Conservation (phyloP, 345 rosid genomes). For the Aquilaria malaccensis region DNA sequence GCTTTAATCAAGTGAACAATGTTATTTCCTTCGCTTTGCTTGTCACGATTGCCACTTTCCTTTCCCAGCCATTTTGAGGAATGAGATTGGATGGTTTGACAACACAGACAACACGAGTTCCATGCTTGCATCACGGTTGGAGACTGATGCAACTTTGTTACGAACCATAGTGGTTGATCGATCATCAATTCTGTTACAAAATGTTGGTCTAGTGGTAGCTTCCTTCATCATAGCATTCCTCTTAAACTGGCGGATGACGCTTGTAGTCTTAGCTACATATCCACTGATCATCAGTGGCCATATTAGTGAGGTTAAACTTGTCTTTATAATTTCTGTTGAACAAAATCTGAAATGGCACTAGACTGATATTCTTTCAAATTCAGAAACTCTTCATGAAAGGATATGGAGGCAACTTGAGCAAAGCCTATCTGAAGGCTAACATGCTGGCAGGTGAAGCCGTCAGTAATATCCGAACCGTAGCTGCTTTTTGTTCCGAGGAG, state of each 20-base stretch:
- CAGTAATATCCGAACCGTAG: constrained; percentile 86
- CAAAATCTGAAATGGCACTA: not conserved
- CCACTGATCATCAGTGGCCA: constrained; percentile 91
- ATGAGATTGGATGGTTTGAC: constrained; percentile 97
- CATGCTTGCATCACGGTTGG: constrained; percentile 79
- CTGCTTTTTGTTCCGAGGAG: constrained; percentile 88
- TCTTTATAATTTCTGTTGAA: not conserved
- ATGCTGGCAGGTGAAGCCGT: constrained; percentile 97
- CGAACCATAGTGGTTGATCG: constrained; percentile 76
- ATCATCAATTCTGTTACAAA: constrained; percentile 69
- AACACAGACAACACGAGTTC: constrained; percentile 72
- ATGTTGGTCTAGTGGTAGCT: constrained; percentile 63
- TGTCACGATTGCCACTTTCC: not conserved
- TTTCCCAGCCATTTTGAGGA: constrained; percentile 68
- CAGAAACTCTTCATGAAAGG: constrained; percentile 98
- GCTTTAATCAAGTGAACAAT: not conserved
- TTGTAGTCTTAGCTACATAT: constrained; percentile 74
- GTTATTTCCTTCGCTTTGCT: not conserved
- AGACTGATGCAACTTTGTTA: constrained; percentile 75
- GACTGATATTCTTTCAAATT: constrained; percentile 7
- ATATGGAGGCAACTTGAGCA: constrained; percentile 90
- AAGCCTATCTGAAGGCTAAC: constrained; percentile 88
- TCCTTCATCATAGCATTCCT: constrained; percentile 76
- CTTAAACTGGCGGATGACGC: constrained; percentile 92
- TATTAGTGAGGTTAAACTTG: constrained; percentile 75